phyloP scores from a whole-genome alignment of 2,329 filamentous ascomycete genomes.

The Pyricularia sp. region DNA sequence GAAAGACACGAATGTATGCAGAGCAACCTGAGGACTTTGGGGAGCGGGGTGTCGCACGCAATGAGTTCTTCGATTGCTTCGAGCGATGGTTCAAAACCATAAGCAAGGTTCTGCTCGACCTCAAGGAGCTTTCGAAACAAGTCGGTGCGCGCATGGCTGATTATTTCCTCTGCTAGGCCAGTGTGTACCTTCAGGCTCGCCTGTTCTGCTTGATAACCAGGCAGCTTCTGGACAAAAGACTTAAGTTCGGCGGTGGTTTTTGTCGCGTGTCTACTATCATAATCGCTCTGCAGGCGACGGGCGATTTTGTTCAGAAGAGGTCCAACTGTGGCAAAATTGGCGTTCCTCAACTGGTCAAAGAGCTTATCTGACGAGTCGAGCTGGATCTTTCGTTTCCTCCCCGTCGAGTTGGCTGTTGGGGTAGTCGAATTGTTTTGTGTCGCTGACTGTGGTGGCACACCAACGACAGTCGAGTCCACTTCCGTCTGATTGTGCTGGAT shows the following conservation, averaged over 20 bases:
- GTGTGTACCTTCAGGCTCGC: slow-evolving; percentile 88
- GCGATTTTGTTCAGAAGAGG: slow-evolving; percentile 82
- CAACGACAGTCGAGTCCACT: slow-evolving; percentile 80
- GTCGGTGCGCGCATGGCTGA: slow-evolving; percentile 82
- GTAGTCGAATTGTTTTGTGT: slow-evolving; percentile 8
- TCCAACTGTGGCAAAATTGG: slow-evolving; percentile 92
- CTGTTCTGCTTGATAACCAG: slow-evolving; percentile 85
- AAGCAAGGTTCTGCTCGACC: slow-evolving; percentile 89
- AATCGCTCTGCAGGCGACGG: slow-evolving; percentile 69
- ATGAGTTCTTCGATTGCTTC: slow-evolving; percentile 93
- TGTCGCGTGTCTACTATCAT: slow-evolving; percentile 73
- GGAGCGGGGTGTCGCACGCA: slow-evolving; percentile 65
- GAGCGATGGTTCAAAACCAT: slow-evolving; percentile 82
- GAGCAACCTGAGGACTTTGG: slow-evolving; percentile 70
- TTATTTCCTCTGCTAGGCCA: slow-evolving; percentile 84
- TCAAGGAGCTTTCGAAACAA: slow-evolving; percentile 80
- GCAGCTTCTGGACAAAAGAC: slow-evolving; percentile 89
- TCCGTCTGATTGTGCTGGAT: slow-evolving; percentile 90
- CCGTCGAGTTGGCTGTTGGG: slow-evolving; percentile 17
- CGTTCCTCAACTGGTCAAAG: slow-evolving; percentile 75
- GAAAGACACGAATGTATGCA: slow-evolving; percentile 87
- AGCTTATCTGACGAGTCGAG: slow-evolving; percentile 83
- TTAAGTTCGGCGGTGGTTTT: slow-evolving; percentile 85
- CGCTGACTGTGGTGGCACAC: slow-evolving; percentile 44
- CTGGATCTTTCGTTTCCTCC: slow-evolving; percentile 73